Evolutionary conservation across 2,329 filamentous ascomycete species (phyloP), one percentile per base, ranked within the genome.

Genomic region (Ophiostoma ips): DNA sequence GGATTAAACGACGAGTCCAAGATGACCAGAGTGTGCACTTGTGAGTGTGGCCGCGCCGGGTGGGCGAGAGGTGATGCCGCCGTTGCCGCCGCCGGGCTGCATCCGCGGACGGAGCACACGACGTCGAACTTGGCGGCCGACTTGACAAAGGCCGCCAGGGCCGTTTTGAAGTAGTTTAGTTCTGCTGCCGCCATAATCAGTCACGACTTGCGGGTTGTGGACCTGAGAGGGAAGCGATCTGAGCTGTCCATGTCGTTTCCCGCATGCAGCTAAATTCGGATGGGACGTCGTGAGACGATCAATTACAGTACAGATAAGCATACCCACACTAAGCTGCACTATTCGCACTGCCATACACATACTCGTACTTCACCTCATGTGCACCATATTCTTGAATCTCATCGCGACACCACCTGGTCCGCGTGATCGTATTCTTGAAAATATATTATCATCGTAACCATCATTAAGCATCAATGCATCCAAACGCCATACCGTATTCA

Each of bases 1-100:
- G 80, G 80, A 60, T 84, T 83, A 67, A 83, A 84, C 52, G 77
- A 81, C 47, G 79, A 80, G 63, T 84, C 80, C 44, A 83, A 71
- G 50, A 83, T 66, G 49, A 82, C 64, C 52, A 84, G 66, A 16
- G 31, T 48, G 15, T 18, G 53, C 2, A 53, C 44, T 9, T 35
- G 48, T 11, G 45, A 28, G 2, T 19, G 35, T 12, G 52, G 50
- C n/a, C 21, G 49, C 1, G 31, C 11, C 7, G 54, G 52, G 35
- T n/a, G 30, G 19, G 45, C 37, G 10, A 41, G 45, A 43, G 41
- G 24, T 21, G 47, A 35, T 6, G 50, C 37, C 48, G 59, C 58
- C 36, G 65, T 59, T 33, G 68, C 56, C 2, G 68, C 8, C 34
- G 31, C 6, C 46, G 70, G 15, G 10, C 24, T 28, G 24, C 24